Evolutionary conservation across 768 basidiomycete species (phyloP).

Genomic region (Cystofilobasidium ferigula): DNA sequence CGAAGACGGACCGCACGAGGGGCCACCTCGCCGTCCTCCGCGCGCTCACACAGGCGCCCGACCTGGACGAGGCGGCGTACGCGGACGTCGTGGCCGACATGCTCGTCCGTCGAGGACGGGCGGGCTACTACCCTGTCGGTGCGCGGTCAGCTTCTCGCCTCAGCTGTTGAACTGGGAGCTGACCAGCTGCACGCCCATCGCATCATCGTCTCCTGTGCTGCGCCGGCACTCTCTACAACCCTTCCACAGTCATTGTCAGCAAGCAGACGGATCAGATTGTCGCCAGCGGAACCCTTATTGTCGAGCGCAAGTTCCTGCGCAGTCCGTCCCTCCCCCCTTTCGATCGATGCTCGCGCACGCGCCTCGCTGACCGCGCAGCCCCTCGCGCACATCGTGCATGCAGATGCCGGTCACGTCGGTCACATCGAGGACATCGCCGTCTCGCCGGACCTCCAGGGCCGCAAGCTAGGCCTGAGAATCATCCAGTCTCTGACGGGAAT

Average conservation of each 20-base stretch:
- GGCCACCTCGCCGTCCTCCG: constrained; percentile 72
- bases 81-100: constrained; percentile 29
- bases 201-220: background rate
- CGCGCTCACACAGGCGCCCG: constrained; percentile 59
- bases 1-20: constrained; percentile 67
- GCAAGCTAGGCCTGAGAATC: constrained; percentile 75
- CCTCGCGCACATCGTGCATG: too few species aligned
- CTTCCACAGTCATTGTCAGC: constrained; percentile 55
- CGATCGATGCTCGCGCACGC: background rate
- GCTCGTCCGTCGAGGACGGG: constrained; percentile 10
- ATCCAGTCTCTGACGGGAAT: constrained; percentile 76
- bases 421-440: constrained; percentile 99
- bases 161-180: too few species aligned
- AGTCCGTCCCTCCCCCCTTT: constrained; percentile 1
- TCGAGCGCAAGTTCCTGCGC: constrained; percentile 91
- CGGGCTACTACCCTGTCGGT: constrained; percentile 24
- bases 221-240: background rate
- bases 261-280: constrained; percentile 65
- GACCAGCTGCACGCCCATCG: constrained; percentile 62
- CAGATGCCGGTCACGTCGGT: constrained; percentile 69
- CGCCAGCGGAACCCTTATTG: constrained; percentile 67
- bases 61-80: constrained; percentile 60
- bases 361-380: too few species aligned
- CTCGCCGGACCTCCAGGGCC: constrained; percentile 73
- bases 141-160: constrained; percentile 8